Base-by-base conservation (phyloP, 1,284 basidiomycete genomes). In the Irpex sp. region DNA sequence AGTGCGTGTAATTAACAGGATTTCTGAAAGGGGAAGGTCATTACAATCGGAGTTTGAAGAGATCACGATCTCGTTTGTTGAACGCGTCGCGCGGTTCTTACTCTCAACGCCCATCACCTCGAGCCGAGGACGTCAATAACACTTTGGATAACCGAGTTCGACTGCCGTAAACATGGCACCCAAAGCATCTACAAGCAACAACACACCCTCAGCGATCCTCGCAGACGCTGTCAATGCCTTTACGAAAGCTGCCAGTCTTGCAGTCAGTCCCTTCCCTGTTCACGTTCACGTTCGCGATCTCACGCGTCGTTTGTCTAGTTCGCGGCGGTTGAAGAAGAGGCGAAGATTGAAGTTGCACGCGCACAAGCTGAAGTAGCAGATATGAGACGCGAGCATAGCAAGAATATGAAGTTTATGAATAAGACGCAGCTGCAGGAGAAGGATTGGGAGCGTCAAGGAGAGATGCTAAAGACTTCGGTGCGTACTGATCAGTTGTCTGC, bases 331-430 rank as follows among this genome's bases (percentile, higher is more conserved):
- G 71, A 74, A 55, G 70, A 74, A 13, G 69, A 70, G 35, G 66
- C 69, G 2, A 65, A 69, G 13, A 51, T 61, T 5, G 71, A 73
- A 19, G 63, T 86, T 63, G 75, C 79, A 58, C 79, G 79, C 43
- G 78, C 78, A 2, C 68, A 74, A 43, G 70, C 78, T 6, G 84
- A 87, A 39, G 68, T 77, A 15, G 78, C 77, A 53, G 79, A 82
- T 47, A 79, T 82, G 5, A 76, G 79, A 59, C 71, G 72, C 26
- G 84, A 87, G 69, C 81, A 85, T 43, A 86, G 89, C 63, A 81
- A 82, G 47, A 82, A 83, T 0, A 54, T 85, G 13, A 79, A 81
- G 54, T 72, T 78, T 2, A 71, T 85, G 5, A 80, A 83, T 63
- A 71, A 74, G 11, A 68, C 73, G 31, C 78, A 79, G 59, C 69